These are phyloP conservation scores for Penicillium corylophilum DNA, from an alignment of 2,329 filamentous ascomycete genomes.

Conservation along the genomic window DNA sequence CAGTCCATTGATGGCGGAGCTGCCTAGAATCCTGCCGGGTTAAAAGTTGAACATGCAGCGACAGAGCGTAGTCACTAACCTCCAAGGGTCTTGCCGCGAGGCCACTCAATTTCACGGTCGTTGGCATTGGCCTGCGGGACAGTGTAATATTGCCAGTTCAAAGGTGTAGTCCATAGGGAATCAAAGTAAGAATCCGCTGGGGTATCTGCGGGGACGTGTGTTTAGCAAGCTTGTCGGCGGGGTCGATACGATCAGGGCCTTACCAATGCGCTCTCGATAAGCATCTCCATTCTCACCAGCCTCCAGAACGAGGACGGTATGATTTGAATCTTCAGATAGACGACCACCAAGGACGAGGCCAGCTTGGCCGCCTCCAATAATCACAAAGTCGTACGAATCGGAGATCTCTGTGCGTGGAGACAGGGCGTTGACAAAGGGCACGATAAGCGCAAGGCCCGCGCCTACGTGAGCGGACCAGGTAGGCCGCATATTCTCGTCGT, in stretches of 20 bases:
- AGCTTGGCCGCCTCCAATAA: constrained; percentile 57
- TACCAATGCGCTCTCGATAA: constrained; percentile 35
- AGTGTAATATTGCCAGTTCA: constrained; percentile 36
- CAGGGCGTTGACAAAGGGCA: constrained; percentile 21
- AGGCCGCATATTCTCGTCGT: constrained; percentile 4
- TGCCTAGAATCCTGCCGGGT: constrained; percentile 21
- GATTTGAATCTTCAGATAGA: constrained; percentile 46
- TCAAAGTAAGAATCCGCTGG: constrained; percentile 36
- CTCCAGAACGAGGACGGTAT: constrained; percentile 36
- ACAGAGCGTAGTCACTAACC: constrained; percentile 18
- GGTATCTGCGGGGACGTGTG: constrained; percentile 27
- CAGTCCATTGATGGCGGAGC: constrained; percentile 38
- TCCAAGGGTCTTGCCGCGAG: constrained; percentile 37
- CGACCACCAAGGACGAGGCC: constrained; percentile 48
- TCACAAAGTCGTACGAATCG: constrained; percentile 36
- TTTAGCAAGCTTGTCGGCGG: not conserved
- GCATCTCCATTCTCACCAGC: constrained; percentile 34
- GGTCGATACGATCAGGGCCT: not conserved
- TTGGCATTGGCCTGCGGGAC: constrained; percentile 29
- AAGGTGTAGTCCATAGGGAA: constrained; percentile 35
- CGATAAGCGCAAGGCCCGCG: constrained; percentile 15
- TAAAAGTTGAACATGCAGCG: not conserved
- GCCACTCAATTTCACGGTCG: constrained; percentile 33
- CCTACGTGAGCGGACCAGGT: not conserved
- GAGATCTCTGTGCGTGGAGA: constrained; percentile 27